Evolutionary conservation across 208 protist genomes (phyloP), one percentile per base, ranked within the genome.

Genomic region (Leishmania martiniquensis): DNA sequence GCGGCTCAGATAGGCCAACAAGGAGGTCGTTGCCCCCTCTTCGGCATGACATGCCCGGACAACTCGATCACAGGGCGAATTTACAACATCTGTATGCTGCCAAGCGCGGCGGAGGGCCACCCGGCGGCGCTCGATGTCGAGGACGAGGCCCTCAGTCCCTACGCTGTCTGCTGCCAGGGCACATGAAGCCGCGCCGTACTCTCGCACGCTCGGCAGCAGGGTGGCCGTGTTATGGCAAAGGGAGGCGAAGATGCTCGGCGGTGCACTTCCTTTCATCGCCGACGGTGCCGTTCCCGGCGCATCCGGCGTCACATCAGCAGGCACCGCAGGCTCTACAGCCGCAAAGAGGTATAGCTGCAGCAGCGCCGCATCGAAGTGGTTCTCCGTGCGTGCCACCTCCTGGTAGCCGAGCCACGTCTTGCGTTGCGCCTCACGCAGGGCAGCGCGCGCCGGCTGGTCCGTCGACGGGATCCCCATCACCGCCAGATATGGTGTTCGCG

Each of bases 391-490:
- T 15, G 84, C 82, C 20, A 89, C 85, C 32, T 83, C 83, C 22
- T 60, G 34, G 76, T 81, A 89, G 25, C 68, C 39, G 81, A 85
- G 76, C 79, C 88, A 89, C 72, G 83, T 89, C 32, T 4, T 20
- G 60, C 88, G 85, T 79, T 91, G 88, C 59, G 83, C 67, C 44
- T 75, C 47, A 17, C 85, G 82, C 29, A 84, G 75, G 7, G 59
- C 52, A n/a, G 57, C 63, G 6, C 88, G 54, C 29, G 55, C 75
- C 1, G 67, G 66, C 32, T 77, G 73, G 70, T 92, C 88, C 20
- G 83, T 81, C 3, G 85, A 86, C 3, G 84, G 88, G 55, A 89
- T 88, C n/a, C 87, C 87, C 22, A 89, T 34, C 73, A 85, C 88
- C 17, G 82, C 75, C n/a, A n/a, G n/a, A n/a, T n/a, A n/a, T n/a